Base-by-base conservation (phyloP, 1,284 basidiomycete genomes). In the Sparassis latifolia region DNA sequence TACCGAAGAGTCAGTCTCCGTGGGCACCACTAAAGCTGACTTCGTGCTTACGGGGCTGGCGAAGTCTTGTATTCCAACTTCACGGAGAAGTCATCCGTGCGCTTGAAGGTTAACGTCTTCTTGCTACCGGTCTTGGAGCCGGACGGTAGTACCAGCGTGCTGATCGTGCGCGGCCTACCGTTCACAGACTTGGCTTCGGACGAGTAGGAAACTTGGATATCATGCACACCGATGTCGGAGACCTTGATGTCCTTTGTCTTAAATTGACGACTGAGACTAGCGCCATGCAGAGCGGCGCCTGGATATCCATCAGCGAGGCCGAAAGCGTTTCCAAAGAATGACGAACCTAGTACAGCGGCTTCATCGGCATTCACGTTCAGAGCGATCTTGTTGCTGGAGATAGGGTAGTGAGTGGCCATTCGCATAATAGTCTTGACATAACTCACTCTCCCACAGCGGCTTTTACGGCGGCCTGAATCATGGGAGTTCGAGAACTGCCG, bases 361-460 rank as follows among this genome's bases (percentile, higher is more conserved):
- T 99, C 96, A 66, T 99, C 97, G 0, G 96, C 89, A 65, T 99
- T 99, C 50, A 99, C 92, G 60, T 97, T 97, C 62, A 89, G 78
- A 5, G 93, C 91, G 56, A 97, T 88, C 65, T 89, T 89, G 51
- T 83, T 79, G 44, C 83, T 86, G 55, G 2, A 52, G 6, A 7
- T 42, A 33, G 56, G 31, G 20, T 20, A 20, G 20, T 39, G 38
- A 27, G 54, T 60, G 29, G 61, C 51, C 29, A 53, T 37, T 3
- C 40, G 29, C 27, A 44, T 20, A 20, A 20, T 20, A 20, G 20
- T 20, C 20, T 20, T 20, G 20, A 20, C 20, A 20, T 20, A 3
- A 75, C 82, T 55, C 64, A 84, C 78, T 86, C 82, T 63, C 91
- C 91, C 48, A 94, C 86, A 33, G 82, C 78, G 1, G 78, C 74